Conservation (phyloP, 108 stramenopile species). For the Fistulifera pelliculosa region DNA sequence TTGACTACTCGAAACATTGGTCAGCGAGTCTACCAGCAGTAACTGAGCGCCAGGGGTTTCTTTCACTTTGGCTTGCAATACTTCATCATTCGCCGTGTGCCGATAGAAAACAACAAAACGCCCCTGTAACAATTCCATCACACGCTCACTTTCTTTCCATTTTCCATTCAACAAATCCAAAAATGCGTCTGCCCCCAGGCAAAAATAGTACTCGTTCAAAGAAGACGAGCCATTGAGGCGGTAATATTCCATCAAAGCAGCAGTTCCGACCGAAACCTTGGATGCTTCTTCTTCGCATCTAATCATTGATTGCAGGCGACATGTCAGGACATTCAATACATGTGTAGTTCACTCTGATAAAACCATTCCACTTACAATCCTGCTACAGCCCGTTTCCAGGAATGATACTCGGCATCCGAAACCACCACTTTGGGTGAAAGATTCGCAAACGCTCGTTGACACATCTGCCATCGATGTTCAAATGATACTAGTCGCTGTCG, state of each 20-base stretch:
- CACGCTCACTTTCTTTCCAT: constrained; percentile 66
- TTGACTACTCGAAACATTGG: constrained; percentile 44
- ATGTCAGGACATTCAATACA: neutral
- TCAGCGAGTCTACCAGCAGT: constrained; percentile 35
- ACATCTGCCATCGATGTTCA: constrained; percentile 63
- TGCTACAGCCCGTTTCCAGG: constrained; percentile 31
- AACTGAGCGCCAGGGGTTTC: constrained; percentile 15
- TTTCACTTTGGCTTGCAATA: constrained; percentile 4
- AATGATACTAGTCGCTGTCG: constrained; percentile 51
- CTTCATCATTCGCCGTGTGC: neutral
- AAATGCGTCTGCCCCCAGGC: constrained; percentile 78
- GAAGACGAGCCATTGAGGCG: constrained; percentile 1
- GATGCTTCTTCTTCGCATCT: constrained; percentile 3
- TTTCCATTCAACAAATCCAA: constrained; percentile 62
- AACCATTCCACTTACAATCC: neutral
- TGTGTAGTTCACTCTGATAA: neutral
- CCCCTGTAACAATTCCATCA: constrained; percentile 45
- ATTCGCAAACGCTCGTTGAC: constrained; percentile 41
- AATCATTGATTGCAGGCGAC: neutral
- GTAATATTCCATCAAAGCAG: constrained; percentile 67
- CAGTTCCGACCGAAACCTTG: constrained; percentile 49
- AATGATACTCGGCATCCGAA: constrained; percentile 56
- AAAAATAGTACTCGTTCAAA: constrained; percentile 32
- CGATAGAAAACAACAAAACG: constrained; percentile 67
- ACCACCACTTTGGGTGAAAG: constrained; percentile 36